These are phyloP conservation scores for Halophytophthora polymorphica DNA, from an alignment of 352 stramenopile genomes.

Conservation along the genomic window DNA sequence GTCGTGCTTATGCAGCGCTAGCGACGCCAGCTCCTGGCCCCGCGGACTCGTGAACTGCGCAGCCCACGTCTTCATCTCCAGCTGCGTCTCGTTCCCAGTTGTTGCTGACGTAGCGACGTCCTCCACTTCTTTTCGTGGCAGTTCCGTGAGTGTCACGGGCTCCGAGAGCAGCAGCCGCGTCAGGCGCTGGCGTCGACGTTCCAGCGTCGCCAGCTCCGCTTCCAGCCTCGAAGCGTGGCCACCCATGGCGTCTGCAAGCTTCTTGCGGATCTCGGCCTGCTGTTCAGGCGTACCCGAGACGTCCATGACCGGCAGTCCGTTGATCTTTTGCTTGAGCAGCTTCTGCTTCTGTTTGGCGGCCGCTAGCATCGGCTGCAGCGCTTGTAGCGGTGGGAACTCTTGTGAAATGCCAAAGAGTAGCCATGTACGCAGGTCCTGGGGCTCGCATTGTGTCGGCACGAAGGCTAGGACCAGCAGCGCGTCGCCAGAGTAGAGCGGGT, in stretches of 20 bases:
- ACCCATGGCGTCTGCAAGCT: conserved; percentile 42
- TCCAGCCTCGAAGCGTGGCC: conserved; percentile 38
- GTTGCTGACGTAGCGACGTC: conserved; percentile 9
- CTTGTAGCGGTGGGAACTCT: conserved; percentile 51
- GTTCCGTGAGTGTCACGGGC: conserved; percentile 38
- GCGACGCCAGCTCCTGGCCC: conserved; percentile 34
- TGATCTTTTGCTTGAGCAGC: conserved; percentile 53
- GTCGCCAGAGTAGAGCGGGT: conserved; percentile 50
- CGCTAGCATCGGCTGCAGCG: conserved; percentile 32
- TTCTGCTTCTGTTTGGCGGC: conserved; percentile 35
- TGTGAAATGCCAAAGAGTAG: conserved; percentile 56
- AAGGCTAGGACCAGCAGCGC: conserved; percentile 51
- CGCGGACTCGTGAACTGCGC: conserved; percentile 51
- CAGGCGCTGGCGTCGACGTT: conserved; percentile 31
- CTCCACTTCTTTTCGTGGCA: conserved; percentile 24
- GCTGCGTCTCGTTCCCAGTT: conserved; percentile 28
- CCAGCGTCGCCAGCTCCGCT: conserved; percentile 31
- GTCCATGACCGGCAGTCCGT: conserved; percentile 43
- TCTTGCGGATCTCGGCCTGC: conserved; percentile 55
- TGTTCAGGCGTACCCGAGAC: conserved; percentile 36
- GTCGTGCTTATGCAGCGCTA: conserved; percentile 58
- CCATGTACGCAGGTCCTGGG: conserved; percentile 51
- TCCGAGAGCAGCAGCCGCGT: conserved; percentile 56
- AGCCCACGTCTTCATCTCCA: conserved; percentile 56
- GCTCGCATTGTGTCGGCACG: conserved; percentile 53